Evolutionary conservation across 352 stramenopile species (phyloP).

Genomic region (Pythium folliculosum): DNA sequence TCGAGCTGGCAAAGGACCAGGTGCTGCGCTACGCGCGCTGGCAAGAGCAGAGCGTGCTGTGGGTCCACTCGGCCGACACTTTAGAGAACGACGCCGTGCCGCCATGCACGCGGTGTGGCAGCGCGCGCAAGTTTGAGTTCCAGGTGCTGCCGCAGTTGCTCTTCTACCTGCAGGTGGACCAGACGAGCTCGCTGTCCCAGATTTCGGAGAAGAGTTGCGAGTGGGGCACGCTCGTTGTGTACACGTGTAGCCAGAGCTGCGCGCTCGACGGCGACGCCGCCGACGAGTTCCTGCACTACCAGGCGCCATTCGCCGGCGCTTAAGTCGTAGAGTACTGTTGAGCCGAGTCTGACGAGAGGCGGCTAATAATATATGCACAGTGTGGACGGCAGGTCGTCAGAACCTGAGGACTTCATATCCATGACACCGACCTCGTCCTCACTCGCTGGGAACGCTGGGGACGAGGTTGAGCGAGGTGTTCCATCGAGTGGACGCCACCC

Average conservation of each 20-base stretch:
- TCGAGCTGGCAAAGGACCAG: constrained; percentile 83
- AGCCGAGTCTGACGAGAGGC: neutral
- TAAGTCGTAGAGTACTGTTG: constrained; percentile 21
- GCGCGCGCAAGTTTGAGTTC: constrained; percentile 91
- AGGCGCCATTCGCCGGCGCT: constrained; percentile 61
- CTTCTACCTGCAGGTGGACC: constrained; percentile 88
- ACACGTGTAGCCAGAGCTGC: constrained; percentile 92
- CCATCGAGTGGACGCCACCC: too few relatives aligned
- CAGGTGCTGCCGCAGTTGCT: constrained; percentile 95
- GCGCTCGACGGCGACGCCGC: constrained; percentile 45
- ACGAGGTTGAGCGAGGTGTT: too few relatives aligned
- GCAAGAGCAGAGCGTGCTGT: constrained; percentile 83
- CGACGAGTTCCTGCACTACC: constrained; percentile 80
- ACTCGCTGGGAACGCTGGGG: neutral
- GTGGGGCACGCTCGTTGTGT: constrained; percentile 92
- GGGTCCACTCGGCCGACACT: constrained; percentile 77
- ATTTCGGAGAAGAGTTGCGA: constrained; percentile 75
- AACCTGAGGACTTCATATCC: constrained; percentile 3
- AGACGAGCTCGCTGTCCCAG: constrained; percentile 51
- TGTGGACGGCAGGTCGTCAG: neutral
- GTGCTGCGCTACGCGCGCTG: constrained; percentile 91
- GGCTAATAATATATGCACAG: neutral
- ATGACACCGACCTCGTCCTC: constrained; percentile 5
- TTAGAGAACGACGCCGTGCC: constrained; percentile 47
- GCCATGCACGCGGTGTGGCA: constrained; percentile 79